Evolutionary conservation across 2,329 filamentous ascomycete genomes (phyloP), one percentile per base, ranked within the genome.

Genomic region (Boeremia exigua): DNA sequence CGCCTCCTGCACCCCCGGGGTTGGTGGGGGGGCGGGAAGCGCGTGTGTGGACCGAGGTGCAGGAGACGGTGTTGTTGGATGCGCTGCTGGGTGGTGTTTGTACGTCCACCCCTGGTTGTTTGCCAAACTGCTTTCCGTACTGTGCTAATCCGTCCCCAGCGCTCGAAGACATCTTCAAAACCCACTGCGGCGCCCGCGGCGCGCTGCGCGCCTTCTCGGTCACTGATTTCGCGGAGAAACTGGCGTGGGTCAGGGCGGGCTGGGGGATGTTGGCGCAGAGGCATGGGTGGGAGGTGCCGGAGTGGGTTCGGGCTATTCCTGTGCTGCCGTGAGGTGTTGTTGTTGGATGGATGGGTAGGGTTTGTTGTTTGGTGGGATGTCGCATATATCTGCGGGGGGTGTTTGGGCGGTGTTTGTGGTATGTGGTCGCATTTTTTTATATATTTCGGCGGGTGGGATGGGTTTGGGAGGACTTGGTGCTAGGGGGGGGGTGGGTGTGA

Each of bases 41-140:
- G 57, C 62, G 2, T 34, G 56, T 23, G 46, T 80, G 77, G 77
- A 69, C 60, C 0, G 58, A 68, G 8, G 56, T 65, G 3, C 65
- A 78, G 48, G 56, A 71, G 1, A 49, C 38, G 2, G 73, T 72
- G 9, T 61, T 81, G 36, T 51, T 75, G 25, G 67, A 72, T 4
- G 68, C 66, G 3, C 34, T 76, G 51, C n/a, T n/a, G n/a, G n/a
- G n/a, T n/a, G n/a, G n/a, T n/a, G n/a, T n/a, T n/a, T n/a, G n/a
- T n/a, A n/a, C n/a, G n/a, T n/a, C n/a, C n/a, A n/a, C n/a, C n/a
- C n/a, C n/a, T n/a, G n/a, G n/a, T n/a, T n/a, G n/a, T n/a, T n/a
- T n/a, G n/a, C n/a, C n/a, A n/a, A n/a, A n/a, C n/a, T n/a, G n/a
- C n/a, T n/a, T n/a, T n/a, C n/a, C n/a, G n/a, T n/a, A n/a, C n/a